Percentiles rank a stretch among this genome's conserved stretches.
These are phyloP conservation scores for Fistulifera pelliculosa DNA, from an alignment of 108 stramenopile species.

Conservation along the genomic window DNA sequence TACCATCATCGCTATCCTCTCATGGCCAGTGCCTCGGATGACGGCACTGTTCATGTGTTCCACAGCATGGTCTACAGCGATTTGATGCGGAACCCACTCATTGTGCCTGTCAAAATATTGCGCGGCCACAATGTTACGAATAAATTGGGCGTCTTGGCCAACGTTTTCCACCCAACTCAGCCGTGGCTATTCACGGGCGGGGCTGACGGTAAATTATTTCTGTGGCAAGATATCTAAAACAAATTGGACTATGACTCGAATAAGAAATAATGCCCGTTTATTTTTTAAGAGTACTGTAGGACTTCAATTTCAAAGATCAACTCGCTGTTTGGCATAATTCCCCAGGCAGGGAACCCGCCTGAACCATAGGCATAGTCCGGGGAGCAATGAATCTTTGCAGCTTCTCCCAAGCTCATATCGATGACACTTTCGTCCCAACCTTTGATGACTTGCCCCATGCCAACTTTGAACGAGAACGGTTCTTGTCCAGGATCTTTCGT, in stretches of 20 bases:
- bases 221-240: constrained; percentile 89
- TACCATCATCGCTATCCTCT: constrained; percentile 90
- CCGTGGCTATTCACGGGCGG: constrained; percentile 99
- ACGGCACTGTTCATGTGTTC: constrained; percentile 96
- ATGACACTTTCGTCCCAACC: constrained; percentile 91
- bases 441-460: constrained; percentile 61
- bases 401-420: constrained; percentile 67
- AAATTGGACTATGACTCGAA: neutral
- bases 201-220: constrained; percentile 87
- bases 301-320: constrained; percentile 83
- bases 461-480: constrained; percentile 80
- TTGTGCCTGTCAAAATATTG: constrained; percentile 98
- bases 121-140: constrained; percentile 75
- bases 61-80: constrained; percentile 97
- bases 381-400: constrained; percentile 75
- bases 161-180: constrained; percentile 93
- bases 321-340: constrained; percentile 75
- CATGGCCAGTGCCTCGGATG: constrained; percentile 96
- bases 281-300: constrained; percentile 28
- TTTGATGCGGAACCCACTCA: constrained; percentile 89
- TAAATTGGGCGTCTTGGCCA: constrained; percentile 81
- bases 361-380: constrained; percentile 91
- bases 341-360: constrained; percentile 82
- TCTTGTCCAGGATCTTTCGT: constrained; percentile 90
- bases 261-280: neutral